phyloP scores from a whole-genome alignment of 2,329 filamentous ascomycete species.

The Pezicula carpinea region DNA sequence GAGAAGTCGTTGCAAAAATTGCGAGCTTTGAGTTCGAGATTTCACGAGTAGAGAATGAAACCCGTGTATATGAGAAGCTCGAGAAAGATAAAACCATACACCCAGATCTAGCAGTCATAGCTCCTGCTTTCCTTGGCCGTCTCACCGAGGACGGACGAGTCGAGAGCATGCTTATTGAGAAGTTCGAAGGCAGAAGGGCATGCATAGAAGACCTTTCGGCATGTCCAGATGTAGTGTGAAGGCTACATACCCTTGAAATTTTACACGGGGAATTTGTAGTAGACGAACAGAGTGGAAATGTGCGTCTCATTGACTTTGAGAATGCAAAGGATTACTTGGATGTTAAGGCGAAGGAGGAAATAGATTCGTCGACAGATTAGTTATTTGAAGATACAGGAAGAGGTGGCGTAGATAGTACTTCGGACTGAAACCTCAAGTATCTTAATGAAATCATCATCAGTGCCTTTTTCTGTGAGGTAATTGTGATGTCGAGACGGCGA shows the following conservation, averaged over 20 bases:
- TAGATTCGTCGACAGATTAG: conserved; percentile 6
- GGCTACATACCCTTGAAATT: conserved; percentile 30
- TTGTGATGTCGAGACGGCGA: no score
- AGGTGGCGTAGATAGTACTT: conserved; percentile 5
- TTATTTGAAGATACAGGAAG: conserved; percentile 10
- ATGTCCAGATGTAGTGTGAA: conserved; percentile 22
- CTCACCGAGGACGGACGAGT: conserved; percentile 24
- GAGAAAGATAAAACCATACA: conserved; percentile 19
- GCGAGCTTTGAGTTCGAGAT: conserved; percentile 14
- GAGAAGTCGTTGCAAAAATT: conserved; percentile 8
- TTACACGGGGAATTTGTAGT: conserved; percentile 33
- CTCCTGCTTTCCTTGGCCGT: conserved; percentile 28
- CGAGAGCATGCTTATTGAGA: conserved; percentile 28
- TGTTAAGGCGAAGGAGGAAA: conserved; percentile 4
- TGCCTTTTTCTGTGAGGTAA: no score
- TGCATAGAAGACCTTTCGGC: conserved; percentile 21
- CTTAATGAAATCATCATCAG: no score
- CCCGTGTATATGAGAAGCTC: conserved; percentile 7
- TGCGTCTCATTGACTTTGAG: conserved; percentile 32
- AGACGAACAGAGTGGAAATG: conserved; percentile 15
- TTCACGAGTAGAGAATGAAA: conserved; percentile 12
- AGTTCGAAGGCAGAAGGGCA: conserved; percentile 22
- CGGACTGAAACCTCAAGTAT: conserved; percentile 1
- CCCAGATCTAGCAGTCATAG: conserved; percentile 15
- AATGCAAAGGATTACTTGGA: conserved; percentile 9